These are phyloP conservation scores for Zizania palustris DNA, from an alignment of 202 grass and related monocot genomes.

Conservation along the genomic window DNA sequence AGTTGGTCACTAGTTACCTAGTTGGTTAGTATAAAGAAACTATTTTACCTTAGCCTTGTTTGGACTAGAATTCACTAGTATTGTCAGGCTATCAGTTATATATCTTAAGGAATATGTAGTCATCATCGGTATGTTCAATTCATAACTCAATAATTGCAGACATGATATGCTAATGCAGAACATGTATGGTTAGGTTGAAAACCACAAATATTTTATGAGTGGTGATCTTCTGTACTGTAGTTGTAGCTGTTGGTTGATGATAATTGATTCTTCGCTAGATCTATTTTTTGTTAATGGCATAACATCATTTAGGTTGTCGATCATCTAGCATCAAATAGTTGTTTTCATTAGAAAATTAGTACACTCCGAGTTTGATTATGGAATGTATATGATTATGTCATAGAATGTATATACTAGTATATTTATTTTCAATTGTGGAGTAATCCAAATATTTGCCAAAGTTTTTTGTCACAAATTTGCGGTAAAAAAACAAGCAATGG, in stretches of 20 bases:
- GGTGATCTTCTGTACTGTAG: not conserved
- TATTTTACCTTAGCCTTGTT: not conserved
- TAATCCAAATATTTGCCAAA: too few relatives aligned
- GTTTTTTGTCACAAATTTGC: too few relatives aligned
- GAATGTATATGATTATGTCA: too few relatives aligned
- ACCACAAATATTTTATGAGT: not conserved
- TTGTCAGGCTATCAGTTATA: not conserved
- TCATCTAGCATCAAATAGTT: too few relatives aligned
- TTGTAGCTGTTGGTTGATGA: not conserved
- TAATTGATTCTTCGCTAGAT: constrained; percentile 52
- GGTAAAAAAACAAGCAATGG: too few relatives aligned
- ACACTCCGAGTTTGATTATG: too few relatives aligned
- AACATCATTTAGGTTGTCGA: constrained; percentile 14
- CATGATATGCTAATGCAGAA: not conserved
- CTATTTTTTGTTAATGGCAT: constrained; percentile 59
- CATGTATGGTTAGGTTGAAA: not conserved
- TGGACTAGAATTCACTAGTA: not conserved
- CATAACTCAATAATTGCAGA: not conserved
- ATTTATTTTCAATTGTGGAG: too few relatives aligned
- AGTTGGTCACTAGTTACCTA: not conserved
- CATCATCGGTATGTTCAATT: not conserved
- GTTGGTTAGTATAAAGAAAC: not conserved
- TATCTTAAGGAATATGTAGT: not conserved
- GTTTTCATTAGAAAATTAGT: too few relatives aligned
- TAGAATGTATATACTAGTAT: too few relatives aligned